Conservation (phyloP, 371 early-diverging fungal species). For the Mortierella sp. region DNA sequence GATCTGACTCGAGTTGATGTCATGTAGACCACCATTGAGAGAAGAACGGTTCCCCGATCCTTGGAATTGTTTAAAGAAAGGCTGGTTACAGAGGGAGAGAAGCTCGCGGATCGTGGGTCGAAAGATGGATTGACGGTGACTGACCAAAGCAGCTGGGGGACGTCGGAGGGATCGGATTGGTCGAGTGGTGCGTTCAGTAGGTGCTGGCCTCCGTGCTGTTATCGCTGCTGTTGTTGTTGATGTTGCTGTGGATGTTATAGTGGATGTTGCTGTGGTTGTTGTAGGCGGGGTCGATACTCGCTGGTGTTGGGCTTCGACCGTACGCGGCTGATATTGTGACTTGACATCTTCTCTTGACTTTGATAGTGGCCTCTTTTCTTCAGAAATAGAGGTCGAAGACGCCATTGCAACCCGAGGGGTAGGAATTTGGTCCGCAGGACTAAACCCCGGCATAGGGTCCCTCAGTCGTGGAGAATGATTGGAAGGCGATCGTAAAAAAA, state of each 20-base stretch:
- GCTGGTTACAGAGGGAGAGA: slow-evolving; percentile 35
- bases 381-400: too few species aligned
- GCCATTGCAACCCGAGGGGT: too few species aligned
- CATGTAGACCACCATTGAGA: not conserved
- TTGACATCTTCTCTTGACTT: too few species aligned
- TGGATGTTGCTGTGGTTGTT: not conserved
- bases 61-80: slow-evolving; percentile 38
- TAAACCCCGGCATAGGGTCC: too few species aligned
- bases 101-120: slow-evolving; percentile 31
- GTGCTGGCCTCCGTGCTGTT: not conserved
- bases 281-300: too few species aligned
- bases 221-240: not conserved
- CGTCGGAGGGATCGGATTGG: slow-evolving; percentile 26
- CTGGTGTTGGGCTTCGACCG: too few species aligned
- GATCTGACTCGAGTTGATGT: not conserved
- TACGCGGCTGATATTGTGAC: too few species aligned
- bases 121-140: slow-evolving; percentile 20
- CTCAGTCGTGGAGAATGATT: too few species aligned
- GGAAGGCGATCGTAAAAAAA: too few species aligned
- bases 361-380: too few species aligned
- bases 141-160: slow-evolving; percentile 27
- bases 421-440: too few species aligned
- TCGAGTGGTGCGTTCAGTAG: not conserved
- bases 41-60: not conserved
- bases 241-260: too few species aligned